Conservation (phyloP, 805 yeast species). For the Saccharomycopsis schoenii region DNA sequence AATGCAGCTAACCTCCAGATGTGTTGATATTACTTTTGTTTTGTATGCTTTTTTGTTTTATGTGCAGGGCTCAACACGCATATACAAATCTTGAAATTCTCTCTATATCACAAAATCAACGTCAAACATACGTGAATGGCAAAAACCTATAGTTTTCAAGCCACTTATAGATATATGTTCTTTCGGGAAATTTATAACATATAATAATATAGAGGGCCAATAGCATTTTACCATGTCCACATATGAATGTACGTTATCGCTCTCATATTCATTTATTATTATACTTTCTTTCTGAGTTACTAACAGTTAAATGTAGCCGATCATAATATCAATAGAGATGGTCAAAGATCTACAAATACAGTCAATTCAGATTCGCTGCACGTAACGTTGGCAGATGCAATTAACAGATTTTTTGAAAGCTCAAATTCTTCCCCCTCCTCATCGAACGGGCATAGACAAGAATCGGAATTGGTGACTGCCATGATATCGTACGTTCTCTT, state of each 20-base stretch:
- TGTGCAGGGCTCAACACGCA: too few relatives aligned
- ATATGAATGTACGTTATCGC: neutral
- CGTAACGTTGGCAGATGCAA: neutral
- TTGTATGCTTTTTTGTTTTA: too few relatives aligned
- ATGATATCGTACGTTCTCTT: neutral
- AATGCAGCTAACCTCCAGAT: too few relatives aligned
- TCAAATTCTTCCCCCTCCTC: neutral
- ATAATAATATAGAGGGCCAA: too few relatives aligned
- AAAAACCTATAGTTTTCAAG: too few relatives aligned
- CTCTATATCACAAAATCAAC: too few relatives aligned
- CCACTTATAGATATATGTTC: too few relatives aligned
- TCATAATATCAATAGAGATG: neutral
- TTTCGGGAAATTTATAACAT: too few relatives aligned
- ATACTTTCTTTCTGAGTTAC: neutral
- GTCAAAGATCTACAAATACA: neutral
- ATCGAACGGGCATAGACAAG: neutral
- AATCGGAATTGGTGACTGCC: neutral
- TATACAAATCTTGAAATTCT: too few relatives aligned
- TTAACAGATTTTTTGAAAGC: neutral
- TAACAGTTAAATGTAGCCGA: neutral
- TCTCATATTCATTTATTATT: neutral
- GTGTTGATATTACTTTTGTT: too few relatives aligned
- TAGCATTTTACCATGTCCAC: neutral
- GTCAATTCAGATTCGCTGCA: neutral
- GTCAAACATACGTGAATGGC: too few relatives aligned